Evolutionary conservation across 1,284 basidiomycete genomes (phyloP).

Genomic region (Austroboletus niveus): DNA sequence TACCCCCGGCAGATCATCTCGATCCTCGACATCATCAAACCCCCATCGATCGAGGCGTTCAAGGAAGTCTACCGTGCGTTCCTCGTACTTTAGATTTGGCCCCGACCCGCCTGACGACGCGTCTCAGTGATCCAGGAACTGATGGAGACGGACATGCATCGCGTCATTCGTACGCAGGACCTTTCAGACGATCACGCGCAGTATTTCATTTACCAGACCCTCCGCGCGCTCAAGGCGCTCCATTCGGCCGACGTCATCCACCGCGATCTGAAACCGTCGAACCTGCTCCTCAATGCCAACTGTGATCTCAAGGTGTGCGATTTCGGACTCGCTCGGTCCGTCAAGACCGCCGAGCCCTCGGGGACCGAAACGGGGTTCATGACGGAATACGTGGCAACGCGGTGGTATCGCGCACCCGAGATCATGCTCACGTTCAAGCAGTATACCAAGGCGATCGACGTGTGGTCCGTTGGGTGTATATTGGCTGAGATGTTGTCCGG

Average conservation of each 20-base stretch:
- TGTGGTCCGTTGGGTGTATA: slow-evolving; percentile 97
- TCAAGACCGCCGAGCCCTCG: slow-evolving; percentile 81
- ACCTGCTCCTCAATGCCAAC: slow-evolving; percentile 93
- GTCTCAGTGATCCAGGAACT: slow-evolving; percentile 68
- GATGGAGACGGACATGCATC: slow-evolving; percentile 75
- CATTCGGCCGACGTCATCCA: slow-evolving; percentile 95
- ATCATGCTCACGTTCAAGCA: slow-evolving; percentile 98
- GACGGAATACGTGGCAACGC: slow-evolving; percentile 94
- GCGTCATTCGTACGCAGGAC: slow-evolving; percentile 76
- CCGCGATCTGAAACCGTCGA: slow-evolving; percentile 94
- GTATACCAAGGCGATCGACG: slow-evolving; percentile 92
- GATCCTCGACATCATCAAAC: slow-evolving; percentile 93
- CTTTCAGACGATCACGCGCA: slow-evolving; percentile 79
- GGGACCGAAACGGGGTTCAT: slow-evolving; percentile 86
- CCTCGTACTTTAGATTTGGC: not conserved
- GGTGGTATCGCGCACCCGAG: slow-evolving; percentile 93
- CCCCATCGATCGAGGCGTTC: slow-evolving; percentile 85
- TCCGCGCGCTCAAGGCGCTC: slow-evolving; percentile 90
- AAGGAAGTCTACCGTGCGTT: slow-evolving; percentile 86
- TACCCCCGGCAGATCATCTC: slow-evolving; percentile 77
- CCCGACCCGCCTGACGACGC: no score
- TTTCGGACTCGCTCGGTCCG: slow-evolving; percentile 87
- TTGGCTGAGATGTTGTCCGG: slow-evolving; percentile 95
- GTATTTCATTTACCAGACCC: slow-evolving; percentile 84
- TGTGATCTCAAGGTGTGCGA: slow-evolving; percentile 96